These are phyloP conservation scores for Phytophthora cryptogea DNA, from an alignment of 352 stramenopile species.

Conservation along the genomic window DNA sequence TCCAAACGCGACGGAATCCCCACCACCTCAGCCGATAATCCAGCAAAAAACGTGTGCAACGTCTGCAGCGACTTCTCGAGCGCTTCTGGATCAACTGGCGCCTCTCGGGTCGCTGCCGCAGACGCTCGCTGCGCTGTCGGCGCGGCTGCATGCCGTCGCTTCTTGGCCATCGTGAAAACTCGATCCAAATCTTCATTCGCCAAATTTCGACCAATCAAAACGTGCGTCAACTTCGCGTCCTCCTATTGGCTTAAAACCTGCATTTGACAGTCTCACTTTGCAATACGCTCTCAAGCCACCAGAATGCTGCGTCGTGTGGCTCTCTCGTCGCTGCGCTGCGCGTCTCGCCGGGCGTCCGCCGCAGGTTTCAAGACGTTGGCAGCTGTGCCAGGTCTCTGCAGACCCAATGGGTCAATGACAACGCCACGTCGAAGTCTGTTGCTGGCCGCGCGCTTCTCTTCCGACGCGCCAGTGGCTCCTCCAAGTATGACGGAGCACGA, in stretches of 20 bases:
- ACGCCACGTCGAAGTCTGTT: not conserved
- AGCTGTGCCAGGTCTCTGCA: constrained; percentile 2
- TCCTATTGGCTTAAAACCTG: constrained; percentile 7
- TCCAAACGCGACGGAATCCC: constrained; percentile 31
- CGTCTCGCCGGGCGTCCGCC: constrained; percentile 14
- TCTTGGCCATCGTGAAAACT: constrained; percentile 42
- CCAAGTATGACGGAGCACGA: constrained; percentile 67
- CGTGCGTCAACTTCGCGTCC: not conserved
- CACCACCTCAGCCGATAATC: constrained; percentile 24
- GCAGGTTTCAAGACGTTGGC: constrained; percentile 14
- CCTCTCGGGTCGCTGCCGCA: constrained; percentile 8
- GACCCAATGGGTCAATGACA: not conserved
- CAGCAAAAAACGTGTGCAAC: constrained; percentile 14
- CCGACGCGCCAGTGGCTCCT: constrained; percentile 7
- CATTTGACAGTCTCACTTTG: constrained; percentile 10
- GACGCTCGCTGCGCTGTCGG: constrained; percentile 12
- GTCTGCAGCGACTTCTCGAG: constrained; percentile 16
- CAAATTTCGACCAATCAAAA: constrained; percentile 8
- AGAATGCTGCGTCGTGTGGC: constrained; percentile 33
- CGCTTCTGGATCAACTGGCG: constrained; percentile 6
- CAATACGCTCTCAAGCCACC: constrained; percentile 8
- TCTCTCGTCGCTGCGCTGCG: constrained; percentile 26
- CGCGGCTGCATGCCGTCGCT: constrained; percentile 28
- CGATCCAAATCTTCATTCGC: constrained; percentile 2
- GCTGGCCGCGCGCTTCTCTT: constrained; percentile 26